phyloP scores from a whole-genome alignment of 257 asterid species.

The Orobanche coerulescens region DNA sequence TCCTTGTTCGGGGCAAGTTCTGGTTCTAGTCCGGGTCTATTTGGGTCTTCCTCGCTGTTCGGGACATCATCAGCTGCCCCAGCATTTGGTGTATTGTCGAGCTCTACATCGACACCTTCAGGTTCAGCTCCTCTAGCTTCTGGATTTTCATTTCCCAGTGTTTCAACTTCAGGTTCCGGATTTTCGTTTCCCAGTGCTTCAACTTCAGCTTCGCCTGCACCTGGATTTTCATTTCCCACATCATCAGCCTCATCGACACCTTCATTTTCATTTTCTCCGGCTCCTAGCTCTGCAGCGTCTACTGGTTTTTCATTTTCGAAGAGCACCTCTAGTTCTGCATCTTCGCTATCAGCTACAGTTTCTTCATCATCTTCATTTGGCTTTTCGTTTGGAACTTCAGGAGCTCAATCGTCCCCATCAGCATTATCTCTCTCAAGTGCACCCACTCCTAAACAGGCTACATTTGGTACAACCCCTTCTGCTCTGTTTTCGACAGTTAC shows the following conservation, averaged over 20 bases:
- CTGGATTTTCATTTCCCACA: constrained; percentile 35
- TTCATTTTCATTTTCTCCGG: constrained; percentile 29
- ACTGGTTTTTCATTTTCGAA: constrained; percentile 38
- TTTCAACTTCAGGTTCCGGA: constrained; percentile 36
- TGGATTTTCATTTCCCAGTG: constrained; percentile 33
- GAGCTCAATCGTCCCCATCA: constrained; percentile 32
- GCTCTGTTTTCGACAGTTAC: constrained; percentile 50
- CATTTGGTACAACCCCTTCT: constrained; percentile 40
- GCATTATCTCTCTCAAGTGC: constrained; percentile 33
- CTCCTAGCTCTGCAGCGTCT: constrained; percentile 29
- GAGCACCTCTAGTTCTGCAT: constrained; percentile 29
- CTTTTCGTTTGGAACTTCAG: constrained; percentile 48
- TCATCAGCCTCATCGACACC: constrained; percentile 29
- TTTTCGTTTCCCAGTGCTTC: constrained; percentile 25
- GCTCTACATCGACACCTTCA: constrained; percentile 27
- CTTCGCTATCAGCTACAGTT: constrained; percentile 30
- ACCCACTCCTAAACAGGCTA: constrained; percentile 33
- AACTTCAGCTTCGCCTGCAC: constrained; percentile 27
- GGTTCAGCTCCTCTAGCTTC: constrained; percentile 37
- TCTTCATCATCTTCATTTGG: constrained; percentile 38
- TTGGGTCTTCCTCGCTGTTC: constrained; percentile 22
- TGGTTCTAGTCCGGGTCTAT: constrained; percentile 28
- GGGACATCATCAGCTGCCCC: constrained; percentile 33
- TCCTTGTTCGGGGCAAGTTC: constrained; percentile 30
- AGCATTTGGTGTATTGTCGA: constrained; percentile 18